Conservation (phyloP, 2,329 filamentous ascomycete genomes). For the Chalaropsis ovoidea region DNA sequence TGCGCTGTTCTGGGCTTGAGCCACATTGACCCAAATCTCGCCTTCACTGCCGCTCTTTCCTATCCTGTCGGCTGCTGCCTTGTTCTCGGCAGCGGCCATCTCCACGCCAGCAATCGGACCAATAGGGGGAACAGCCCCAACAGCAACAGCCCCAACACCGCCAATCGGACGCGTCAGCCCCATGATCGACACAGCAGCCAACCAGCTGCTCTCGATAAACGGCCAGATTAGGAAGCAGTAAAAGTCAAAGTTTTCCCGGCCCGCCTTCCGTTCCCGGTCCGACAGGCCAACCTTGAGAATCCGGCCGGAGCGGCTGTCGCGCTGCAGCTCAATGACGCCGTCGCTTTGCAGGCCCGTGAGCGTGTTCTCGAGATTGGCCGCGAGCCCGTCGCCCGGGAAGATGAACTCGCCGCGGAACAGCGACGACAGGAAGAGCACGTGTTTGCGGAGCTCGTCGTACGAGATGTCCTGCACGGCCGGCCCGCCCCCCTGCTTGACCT, state of each 20-base stretch:
- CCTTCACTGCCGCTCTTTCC: conserved; percentile 34
- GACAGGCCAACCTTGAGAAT: conserved; percentile 64
- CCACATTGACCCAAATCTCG: conserved; percentile 65
- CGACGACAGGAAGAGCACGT: conserved; percentile 82
- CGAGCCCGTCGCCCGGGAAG: conserved; percentile 77
- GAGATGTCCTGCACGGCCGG: conserved; percentile 68
- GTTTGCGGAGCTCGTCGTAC: conserved; percentile 61
- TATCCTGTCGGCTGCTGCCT: not conserved
- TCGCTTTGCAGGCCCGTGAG: conserved; percentile 68
- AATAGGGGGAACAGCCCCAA: too few species aligned
- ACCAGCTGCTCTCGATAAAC: conserved; percentile 89
- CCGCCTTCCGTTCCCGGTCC: conserved; percentile 61
- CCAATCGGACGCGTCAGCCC: conserved; percentile 64
- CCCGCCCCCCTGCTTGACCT: conserved; percentile 83
- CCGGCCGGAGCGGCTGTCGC: conserved; percentile 32
- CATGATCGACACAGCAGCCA: conserved; percentile 78
- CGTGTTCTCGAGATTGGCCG: conserved; percentile 69
- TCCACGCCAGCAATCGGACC: too few species aligned
- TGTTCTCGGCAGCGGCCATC: too few species aligned
- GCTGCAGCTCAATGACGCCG: conserved; percentile 55
- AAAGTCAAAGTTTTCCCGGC: conserved; percentile 93
- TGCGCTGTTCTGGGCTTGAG: conserved; percentile 68
- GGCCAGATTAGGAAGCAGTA: conserved; percentile 99
- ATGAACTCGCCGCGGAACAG: conserved; percentile 96
- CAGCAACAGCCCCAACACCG: conserved; percentile 19